Evolutionary conservation across 306 rosid genomes (phyloP).

Genomic region (Corylus heterophylla): DNA sequence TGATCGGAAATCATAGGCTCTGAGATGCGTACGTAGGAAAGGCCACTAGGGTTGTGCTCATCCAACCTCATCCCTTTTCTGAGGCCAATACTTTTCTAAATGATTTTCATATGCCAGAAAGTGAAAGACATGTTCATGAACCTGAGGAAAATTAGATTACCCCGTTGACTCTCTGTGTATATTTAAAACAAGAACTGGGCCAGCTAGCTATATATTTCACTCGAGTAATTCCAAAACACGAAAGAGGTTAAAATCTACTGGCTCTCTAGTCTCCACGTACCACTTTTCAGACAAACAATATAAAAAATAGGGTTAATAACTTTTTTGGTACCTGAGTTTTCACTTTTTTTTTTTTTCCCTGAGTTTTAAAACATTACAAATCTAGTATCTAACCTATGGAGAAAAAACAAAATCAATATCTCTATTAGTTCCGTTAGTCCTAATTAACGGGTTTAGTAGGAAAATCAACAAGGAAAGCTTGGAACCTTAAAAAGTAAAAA

Average conservation of each 20-base stretch:
- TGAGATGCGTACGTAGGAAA: not conserved
- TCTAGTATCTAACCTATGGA: no score
- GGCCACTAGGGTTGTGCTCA: not conserved
- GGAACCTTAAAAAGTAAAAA: no score
- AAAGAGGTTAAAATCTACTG: not conserved
- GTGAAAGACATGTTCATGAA: constrained; percentile 1
- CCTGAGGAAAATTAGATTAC: not conserved
- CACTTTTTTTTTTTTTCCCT: no score
- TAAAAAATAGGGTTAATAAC: no score
- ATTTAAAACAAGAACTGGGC: not conserved
- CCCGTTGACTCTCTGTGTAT: not conserved
- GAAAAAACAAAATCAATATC: no score
- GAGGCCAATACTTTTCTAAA: not conserved
- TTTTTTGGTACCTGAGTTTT: no score
- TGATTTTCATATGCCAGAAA: not conserved
- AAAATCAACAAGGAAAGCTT: no score
- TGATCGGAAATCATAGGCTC: not conserved
- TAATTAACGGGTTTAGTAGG: no score
- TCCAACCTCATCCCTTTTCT: not conserved
- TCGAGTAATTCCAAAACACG: not conserved
- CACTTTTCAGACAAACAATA: not conserved
- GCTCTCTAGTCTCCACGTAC: not conserved
- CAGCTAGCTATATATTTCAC: not conserved
- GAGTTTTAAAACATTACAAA: no score
- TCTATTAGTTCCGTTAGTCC: no score